Conservation (phyloP, 108 stramenopile genomes). For the Schizochytrium sp. region DNA sequence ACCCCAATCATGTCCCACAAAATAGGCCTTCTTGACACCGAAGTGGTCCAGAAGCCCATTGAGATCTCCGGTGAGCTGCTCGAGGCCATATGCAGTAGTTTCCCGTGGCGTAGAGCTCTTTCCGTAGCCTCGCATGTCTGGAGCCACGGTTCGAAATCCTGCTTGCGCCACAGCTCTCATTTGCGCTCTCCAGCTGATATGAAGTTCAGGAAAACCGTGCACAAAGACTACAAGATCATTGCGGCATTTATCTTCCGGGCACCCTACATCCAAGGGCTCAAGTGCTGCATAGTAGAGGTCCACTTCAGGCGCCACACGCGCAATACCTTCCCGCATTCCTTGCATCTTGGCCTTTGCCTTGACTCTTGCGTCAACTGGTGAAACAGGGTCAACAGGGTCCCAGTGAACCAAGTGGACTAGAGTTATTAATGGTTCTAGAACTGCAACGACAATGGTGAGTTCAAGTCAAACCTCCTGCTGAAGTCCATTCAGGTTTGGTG, state of each 20-base stretch:
- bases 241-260: background rate
- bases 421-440: too few relatives aligned
- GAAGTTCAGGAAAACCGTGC: conserved; percentile 42
- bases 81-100: background rate
- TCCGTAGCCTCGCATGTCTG: conserved; percentile 57
- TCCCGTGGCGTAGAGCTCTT: conserved; percentile 6
- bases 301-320: background rate
- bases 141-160: conserved; percentile 14
- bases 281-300: background rate
- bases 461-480: too few relatives aligned
- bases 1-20: conserved; percentile 58
- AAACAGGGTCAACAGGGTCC: too few relatives aligned
- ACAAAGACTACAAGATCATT: conserved; percentile 20
- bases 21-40: conserved; percentile 24
- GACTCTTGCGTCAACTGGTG: too few relatives aligned
- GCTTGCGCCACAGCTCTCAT: conserved; percentile 31
- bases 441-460: too few relatives aligned
- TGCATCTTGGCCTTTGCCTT: too few relatives aligned
- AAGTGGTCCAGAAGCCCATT: conserved; percentile 13
- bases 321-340: too few relatives aligned
- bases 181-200: conserved; percentile 23
- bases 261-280: background rate
- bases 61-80: conserved; percentile 53
- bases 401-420: too few relatives aligned
- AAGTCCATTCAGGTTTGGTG: too few relatives aligned